A percentile compares a stretch with the other conserved stretches of the same genome.
Conservation (phyloP, 257 asterid species). For the Cynanchum wilfordii region DNA sequence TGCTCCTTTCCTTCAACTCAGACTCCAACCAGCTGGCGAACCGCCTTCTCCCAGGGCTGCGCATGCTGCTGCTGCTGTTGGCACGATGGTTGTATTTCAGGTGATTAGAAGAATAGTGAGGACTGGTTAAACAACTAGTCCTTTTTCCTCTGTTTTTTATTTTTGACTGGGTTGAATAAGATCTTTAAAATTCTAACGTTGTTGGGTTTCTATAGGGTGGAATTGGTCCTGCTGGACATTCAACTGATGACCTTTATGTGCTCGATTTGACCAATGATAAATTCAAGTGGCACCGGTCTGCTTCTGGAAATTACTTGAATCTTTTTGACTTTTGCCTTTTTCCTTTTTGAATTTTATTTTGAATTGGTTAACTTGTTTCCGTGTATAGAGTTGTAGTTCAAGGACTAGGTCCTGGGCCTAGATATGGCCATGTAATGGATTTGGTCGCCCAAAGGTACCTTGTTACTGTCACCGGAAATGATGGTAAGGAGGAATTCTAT, state of each 20-base stretch:
- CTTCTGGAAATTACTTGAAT: constrained; percentile 17
- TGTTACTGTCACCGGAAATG: constrained; percentile 88
- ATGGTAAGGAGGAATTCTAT: constrained; percentile 51
- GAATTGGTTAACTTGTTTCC: constrained; percentile 24
- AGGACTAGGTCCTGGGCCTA: constrained; percentile 98
- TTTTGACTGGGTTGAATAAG: neutral
- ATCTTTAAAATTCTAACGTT: neutral
- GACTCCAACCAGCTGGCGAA: constrained; percentile 92
- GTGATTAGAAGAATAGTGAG: constrained; percentile 34
- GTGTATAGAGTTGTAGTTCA: constrained; percentile 86
- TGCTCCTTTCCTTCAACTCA: constrained; percentile 16
- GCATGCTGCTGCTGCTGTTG: constrained; percentile 93
- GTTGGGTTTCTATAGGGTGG: constrained; percentile 69
- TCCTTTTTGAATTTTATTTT: constrained; percentile 20
- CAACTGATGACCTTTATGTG: constrained; percentile 88
- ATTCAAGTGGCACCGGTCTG: constrained; percentile 96
- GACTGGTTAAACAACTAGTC: neutral
- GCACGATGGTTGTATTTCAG: constrained; percentile 99
- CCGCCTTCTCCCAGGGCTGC: constrained; percentile 99
- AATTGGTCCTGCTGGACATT: constrained; percentile 99
- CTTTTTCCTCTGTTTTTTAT: neutral
- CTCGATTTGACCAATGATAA: constrained; percentile 92
- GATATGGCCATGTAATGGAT: constrained; percentile 98
- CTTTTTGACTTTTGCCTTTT: constrained; percentile 6
- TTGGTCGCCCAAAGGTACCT: constrained; percentile 96